A percentile compares a stretch with the other conserved stretches of the same genome.
phyloP scores from a whole-genome alignment of 768 basidiomycete species.

The Tephrocybe sp. region DNA sequence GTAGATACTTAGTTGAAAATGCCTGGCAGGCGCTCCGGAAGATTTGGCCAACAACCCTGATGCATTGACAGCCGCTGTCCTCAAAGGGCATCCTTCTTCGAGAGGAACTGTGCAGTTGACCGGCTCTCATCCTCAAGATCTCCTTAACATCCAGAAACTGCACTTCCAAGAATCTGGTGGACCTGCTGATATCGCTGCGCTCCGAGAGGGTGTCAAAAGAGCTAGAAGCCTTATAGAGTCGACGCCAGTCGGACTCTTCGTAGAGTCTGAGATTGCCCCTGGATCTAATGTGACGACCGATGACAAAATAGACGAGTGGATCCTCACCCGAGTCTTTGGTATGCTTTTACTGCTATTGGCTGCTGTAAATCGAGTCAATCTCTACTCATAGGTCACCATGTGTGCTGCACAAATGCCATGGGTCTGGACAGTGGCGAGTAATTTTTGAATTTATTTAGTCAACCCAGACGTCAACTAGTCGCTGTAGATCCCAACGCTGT shows the following conservation, averaged over 20 bases:
- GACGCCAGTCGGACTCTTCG: constrained; percentile 15
- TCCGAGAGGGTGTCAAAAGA: constrained; percentile 24
- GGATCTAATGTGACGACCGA: constrained; percentile 17
- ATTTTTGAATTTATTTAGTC: background rate
- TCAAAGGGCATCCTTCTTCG: constrained; percentile 27
- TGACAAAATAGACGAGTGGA: constrained; percentile 22
- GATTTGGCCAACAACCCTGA: constrained; percentile 19
- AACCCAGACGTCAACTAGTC: background rate
- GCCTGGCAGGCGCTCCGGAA: background rate
- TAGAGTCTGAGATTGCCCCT: constrained; percentile 21
- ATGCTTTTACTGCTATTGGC: background rate
- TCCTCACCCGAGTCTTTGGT: constrained; percentile 24
- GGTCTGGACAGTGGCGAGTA: constrained; percentile 22
- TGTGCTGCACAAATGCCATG: constrained; percentile 29
- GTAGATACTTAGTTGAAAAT: background rate
- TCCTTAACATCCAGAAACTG: constrained; percentile 26
- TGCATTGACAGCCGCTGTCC: constrained; percentile 21
- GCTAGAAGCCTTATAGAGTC: too few species aligned
- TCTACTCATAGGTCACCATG: constrained; percentile 23
- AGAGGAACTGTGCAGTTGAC: constrained; percentile 27
- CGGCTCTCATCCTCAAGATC: too few species aligned
- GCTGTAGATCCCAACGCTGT: constrained; percentile 24
- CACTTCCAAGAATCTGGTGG: too few species aligned
- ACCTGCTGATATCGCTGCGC: constrained; percentile 24
- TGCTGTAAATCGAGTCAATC: background rate